Evolutionary conservation across 192 early-diverging fungal species (phyloP).

Genomic region (Lunasporangiospora selenospora): DNA sequence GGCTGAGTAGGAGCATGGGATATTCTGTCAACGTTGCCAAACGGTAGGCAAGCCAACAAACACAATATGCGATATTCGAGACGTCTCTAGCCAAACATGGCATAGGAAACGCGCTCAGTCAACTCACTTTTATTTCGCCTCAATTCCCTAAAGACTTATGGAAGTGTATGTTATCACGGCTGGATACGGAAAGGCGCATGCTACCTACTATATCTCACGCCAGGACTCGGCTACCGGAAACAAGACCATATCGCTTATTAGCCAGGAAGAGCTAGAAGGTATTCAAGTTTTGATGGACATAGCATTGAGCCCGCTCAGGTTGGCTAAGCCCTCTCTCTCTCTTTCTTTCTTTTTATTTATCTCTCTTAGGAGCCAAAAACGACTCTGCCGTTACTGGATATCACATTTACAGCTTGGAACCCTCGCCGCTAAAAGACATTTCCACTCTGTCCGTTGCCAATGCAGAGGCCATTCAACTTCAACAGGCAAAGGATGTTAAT

Average conservation of each 20-base stretch:
- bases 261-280: slow-evolving; percentile 23
- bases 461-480: slow-evolving; percentile 23
- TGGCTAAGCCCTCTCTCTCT: no score
- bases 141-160: slow-evolving; percentile 14
- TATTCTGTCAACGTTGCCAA: slow-evolving; percentile 45
- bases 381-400: slow-evolving; percentile 16
- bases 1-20: slow-evolving; percentile 45
- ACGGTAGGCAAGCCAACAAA: slow-evolving; percentile 20
- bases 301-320: no score
- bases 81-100: no score
- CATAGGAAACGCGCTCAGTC: background rate
- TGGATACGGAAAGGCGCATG: slow-evolving; percentile 28
- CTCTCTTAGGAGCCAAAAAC: slow-evolving; percentile 8
- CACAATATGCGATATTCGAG: no score
- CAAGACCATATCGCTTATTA: slow-evolving; percentile 19
- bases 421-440: slow-evolving; percentile 27
- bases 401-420: slow-evolving; percentile 42
- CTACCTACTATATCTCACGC: slow-evolving; percentile 31
- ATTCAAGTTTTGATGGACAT: no score
- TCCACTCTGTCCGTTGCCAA: slow-evolving; percentile 26
- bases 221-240: slow-evolving; percentile 29
- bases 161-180: slow-evolving; percentile 21
- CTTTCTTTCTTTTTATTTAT: background rate
- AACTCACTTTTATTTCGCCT: background rate
- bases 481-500: slow-evolving; percentile 40